A percentile compares a stretch with the other conserved stretches of the same genome.
Evolutionary conservation across 768 basidiomycete genomes (phyloP).

Genomic region (Mycena pura): DNA sequence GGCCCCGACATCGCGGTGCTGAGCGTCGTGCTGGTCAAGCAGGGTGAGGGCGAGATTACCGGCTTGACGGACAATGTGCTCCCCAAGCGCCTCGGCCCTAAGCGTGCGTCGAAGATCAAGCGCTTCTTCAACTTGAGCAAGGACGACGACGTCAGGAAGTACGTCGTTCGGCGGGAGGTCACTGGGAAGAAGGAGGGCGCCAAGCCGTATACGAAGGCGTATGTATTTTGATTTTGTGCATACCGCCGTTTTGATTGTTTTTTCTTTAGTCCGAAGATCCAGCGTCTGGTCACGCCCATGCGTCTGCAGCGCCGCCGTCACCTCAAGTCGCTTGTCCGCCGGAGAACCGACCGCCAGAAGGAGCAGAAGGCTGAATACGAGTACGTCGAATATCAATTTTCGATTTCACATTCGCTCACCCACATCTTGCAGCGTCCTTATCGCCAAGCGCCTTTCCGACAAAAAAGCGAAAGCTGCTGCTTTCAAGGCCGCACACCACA

Average conservation of each 20-base stretch:
- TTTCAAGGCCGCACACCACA: constrained; percentile 84
- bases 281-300: constrained; percentile 93
- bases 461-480: constrained; percentile 92
- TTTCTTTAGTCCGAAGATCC: constrained; percentile 84
- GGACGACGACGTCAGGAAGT: constrained; percentile 98
- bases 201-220: constrained; percentile 98
- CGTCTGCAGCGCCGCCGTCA: constrained; percentile 97
- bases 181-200: constrained; percentile 85
- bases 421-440: constrained; percentile 53
- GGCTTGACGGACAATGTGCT: constrained; percentile 92
- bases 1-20: constrained; percentile 96
- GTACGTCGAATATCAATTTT: constrained; percentile 45
- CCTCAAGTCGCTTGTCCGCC: constrained; percentile 85
- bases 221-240: constrained; percentile 3
- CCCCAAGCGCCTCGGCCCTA: constrained; percentile 95
- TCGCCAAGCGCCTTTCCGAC: constrained; percentile 91
- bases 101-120: constrained; percentile 97
- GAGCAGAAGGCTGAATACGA: constrained; percentile 96
- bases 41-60: constrained; percentile 89
- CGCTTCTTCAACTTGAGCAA: constrained; percentile 97
- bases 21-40: constrained; percentile 93
- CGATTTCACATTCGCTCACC: not conserved
- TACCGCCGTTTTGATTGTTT: not conserved
- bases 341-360: constrained; percentile 89
- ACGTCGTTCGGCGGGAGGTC: constrained; percentile 93